Percentiles rank a stretch among this genome's conserved stretches.
Conservation (phyloP, 148 eudicot species). For the Vaccinium vitisidaea region DNA sequence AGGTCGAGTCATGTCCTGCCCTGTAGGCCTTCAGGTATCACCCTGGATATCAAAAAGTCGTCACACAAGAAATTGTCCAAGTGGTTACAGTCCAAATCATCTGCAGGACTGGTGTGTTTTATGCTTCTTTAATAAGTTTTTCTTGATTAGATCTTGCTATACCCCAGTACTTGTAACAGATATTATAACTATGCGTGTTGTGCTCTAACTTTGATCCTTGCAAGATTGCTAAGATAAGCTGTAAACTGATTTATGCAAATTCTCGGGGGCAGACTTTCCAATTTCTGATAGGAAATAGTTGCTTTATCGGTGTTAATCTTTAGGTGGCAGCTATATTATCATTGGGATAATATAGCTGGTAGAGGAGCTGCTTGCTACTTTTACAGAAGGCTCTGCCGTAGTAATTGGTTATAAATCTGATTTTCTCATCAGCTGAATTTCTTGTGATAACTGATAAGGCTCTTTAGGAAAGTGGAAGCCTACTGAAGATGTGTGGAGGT, state of each 20-base stretch:
- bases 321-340: not conserved
- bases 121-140: slow-evolving; percentile 1
- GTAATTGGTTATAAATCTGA: not conserved
- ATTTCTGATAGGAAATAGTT: not conserved
- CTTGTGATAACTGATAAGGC: not conserved
- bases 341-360: no score
- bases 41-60: slow-evolving; percentile 85
- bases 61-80: slow-evolving; percentile 89
- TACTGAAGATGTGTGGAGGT: not conserved
- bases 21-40: slow-evolving; percentile 81
- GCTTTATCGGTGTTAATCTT: not conserved
- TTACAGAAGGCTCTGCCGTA: not conserved
- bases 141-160: not conserved
- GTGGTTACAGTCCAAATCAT: slow-evolving; percentile 85
- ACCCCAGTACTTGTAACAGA: not conserved
- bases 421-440: not conserved
- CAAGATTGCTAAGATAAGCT: slow-evolving; percentile 1
- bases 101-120: slow-evolving; percentile 63
- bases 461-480: not conserved
- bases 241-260: not conserved
- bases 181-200: not conserved
- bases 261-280: not conserved
- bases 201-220: not conserved
- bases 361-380: not conserved
- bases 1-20: slow-evolving; percentile 92